A percentile compares a stretch with the other conserved stretches of the same genome.
Conservation (phyloP, 345 rosid species). For the Brassica incana region DNA sequence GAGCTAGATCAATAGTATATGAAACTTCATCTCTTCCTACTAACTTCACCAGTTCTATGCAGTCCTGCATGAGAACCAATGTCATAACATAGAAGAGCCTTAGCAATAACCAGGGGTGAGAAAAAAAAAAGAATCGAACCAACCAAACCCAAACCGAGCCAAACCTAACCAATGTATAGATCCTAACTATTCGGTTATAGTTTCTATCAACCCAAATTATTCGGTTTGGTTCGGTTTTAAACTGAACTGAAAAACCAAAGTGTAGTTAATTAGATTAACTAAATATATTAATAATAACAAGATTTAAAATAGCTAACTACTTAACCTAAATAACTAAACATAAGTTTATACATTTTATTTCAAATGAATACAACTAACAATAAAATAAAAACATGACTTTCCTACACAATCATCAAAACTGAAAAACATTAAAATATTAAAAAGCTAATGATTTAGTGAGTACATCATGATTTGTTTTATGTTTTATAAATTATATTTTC, state of each 20-base stretch:
- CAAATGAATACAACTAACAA: too few species aligned
- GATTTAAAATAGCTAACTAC: neutral
- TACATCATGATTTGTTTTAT: too few species aligned
- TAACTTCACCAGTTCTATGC: conserved; percentile 63
- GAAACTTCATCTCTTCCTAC: conserved; percentile 54
- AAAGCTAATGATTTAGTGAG: too few species aligned
- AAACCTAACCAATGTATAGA: neutral
- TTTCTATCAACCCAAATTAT: neutral
- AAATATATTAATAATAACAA: too few species aligned
- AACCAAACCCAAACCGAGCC: neutral
- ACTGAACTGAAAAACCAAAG: neutral
- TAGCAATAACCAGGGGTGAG: neutral
- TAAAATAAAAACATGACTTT: too few species aligned
- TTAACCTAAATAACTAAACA: neutral
- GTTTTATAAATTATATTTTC: too few species aligned
- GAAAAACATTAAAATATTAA: too few species aligned
- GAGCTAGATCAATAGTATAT: conserved; percentile 54
- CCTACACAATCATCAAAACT: too few species aligned
- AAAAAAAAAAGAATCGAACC: neutral
- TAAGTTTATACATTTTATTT: neutral
- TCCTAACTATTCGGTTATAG: neutral
- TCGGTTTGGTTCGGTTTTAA: neutral
- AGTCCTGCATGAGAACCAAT: conserved; percentile 53
- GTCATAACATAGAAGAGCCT: conserved; percentile 6
- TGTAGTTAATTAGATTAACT: neutral